Base-by-base conservation (phyloP, 129 eudicot species). In the Sambucus nigra region DNA sequence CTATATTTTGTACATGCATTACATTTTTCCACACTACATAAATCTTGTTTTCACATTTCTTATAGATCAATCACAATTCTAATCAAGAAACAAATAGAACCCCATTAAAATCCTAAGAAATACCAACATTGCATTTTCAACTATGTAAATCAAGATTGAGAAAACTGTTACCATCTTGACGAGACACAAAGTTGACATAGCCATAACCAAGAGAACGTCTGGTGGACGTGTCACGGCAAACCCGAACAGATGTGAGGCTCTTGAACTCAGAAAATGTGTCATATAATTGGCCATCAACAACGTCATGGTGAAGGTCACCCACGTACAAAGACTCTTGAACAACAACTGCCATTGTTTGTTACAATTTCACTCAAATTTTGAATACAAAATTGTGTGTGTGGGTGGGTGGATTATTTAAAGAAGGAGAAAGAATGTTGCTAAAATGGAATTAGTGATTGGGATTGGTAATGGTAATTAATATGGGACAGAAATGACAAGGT, bases 121-220 rank as follows among this genome's bases (percentile, higher is more conserved):
- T 1, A 15, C 9, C 13, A 15, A 7, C 42, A 15, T 7, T 35
- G 12, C 8, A 35, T 12, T 2, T 35, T 35, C 3, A 1, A 35
- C 3, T 10, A 5, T 21, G 25, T n/a, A 23, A 8, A 23, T n/a
- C n/a, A n/a, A n/a, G 41, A n/a, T 2, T 19, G 23, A 21, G 5
- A 28, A 19, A 39, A 60, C 5, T 23, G 10, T 23, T 66, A 89
- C 97, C 97, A 18, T 89, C 97, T 46, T 81, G 76, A 25, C 71
- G 80, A 19, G 85, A 75, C 23, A 63, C 22, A 40, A 84, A 79
- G 69, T 89, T 89, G 66, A 84, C 93, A 63, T 81, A 89, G 45
- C 93, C 97, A 60, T 89, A 89, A 61, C 93, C 65, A 55, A 89
- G 88, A 5, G 97, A 89, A 12, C 87, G 80, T 4, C 69, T 79